Evolutionary conservation across 2,329 filamentous ascomycete genomes (phyloP).

Genomic region (Lachnellula subtilissima): DNA sequence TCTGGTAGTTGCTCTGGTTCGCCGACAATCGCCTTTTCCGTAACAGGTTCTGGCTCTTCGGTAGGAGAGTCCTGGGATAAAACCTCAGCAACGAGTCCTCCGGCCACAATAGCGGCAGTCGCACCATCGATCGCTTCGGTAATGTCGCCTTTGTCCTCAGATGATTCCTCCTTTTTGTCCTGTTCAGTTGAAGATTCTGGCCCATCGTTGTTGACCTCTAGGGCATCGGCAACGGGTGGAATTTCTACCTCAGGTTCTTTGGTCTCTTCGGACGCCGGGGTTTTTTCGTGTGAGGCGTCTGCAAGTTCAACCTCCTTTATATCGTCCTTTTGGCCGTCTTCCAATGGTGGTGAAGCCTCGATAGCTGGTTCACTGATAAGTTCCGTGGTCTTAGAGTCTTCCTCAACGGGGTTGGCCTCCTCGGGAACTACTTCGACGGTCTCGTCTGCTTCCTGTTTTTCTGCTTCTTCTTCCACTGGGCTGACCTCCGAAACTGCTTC

Average conservation of each 20-base stretch:
- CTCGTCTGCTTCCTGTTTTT: neutral
- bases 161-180: constrained; percentile 1
- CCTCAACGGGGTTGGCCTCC: constrained; percentile 3
- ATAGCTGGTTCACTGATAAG: neutral
- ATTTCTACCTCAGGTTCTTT: neutral
- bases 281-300: neutral
- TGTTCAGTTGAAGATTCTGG: neutral
- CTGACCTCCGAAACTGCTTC: constrained; percentile 6
- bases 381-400: neutral
- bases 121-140: constrained; percentile 4
- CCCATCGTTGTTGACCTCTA: neutral
- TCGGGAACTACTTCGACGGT: constrained; percentile 10
- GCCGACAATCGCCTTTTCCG: constrained; percentile 21
- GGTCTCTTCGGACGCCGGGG: neutral
- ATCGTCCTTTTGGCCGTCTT: neutral
- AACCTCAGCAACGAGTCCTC: constrained; percentile 8
- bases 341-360: neutral
- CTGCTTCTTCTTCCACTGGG: neutral
- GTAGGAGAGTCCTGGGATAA: constrained; percentile 4
- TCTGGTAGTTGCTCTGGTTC: constrained; percentile 21
- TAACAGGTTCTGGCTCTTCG: constrained; percentile 8
- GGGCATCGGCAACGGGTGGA: neutral
- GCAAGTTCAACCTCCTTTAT: neutral
- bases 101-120: constrained; percentile 8
- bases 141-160: constrained; percentile 5